Evolutionary conservation across 1,139 yeast genomes (phyloP).

Genomic region (Hanseniaspora sp.): DNA sequence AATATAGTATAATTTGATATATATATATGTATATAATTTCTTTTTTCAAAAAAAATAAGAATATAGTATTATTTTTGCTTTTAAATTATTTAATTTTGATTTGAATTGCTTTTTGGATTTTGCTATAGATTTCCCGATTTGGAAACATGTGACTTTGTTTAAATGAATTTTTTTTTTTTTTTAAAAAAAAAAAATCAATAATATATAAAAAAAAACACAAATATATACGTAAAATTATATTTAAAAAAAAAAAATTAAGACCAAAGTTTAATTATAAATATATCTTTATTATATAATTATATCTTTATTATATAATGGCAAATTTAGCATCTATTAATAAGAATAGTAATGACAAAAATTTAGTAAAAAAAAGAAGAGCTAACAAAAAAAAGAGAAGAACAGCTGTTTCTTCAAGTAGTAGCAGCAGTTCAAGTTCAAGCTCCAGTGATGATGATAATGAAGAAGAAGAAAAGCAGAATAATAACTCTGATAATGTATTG

Average conservation of each 20-base stretch:
- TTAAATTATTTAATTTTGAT: not conserved
- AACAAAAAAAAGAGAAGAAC: constrained; percentile 75
- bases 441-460: constrained; percentile 27
- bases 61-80: not conserved
- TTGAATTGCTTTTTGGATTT: not conserved
- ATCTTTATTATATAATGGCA: constrained; percentile 1
- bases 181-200: not conserved
- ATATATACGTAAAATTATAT: too few relatives aligned
- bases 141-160: not conserved
- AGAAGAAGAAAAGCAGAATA: constrained; percentile 20
- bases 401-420: constrained; percentile 38
- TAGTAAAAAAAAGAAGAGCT: constrained; percentile 28
- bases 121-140: not conserved
- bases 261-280: too few relatives aligned
- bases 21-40: not conserved
- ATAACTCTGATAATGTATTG: constrained; percentile 12
- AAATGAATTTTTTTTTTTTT: not conserved
- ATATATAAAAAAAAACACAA: too few relatives aligned
- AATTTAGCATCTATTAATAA: constrained; percentile 17
- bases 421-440: constrained; percentile 28
- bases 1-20: constrained; percentile 20
- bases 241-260: too few relatives aligned
- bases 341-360: not conserved
- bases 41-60: not conserved
- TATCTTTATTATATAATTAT: not conserved